phyloP scores from a whole-genome alignment of 768 basidiomycete species.

The Pholiota microspora region DNA sequence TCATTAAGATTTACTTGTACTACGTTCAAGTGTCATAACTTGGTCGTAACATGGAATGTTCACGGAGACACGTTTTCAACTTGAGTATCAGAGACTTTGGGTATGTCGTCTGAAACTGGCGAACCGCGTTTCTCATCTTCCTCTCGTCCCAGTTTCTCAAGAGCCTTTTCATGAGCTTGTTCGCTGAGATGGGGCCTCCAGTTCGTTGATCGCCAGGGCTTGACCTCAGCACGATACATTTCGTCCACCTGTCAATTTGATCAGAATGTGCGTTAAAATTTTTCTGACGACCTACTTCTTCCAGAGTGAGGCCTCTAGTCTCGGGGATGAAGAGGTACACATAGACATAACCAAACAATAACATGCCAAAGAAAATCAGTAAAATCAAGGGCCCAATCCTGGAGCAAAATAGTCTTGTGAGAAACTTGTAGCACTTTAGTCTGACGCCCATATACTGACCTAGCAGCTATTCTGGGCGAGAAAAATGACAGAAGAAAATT shows the following conservation, averaged over 20 bases:
- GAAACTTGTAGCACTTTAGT: background rate
- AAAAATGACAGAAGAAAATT: conserved; percentile 76
- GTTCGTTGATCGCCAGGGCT: conserved; percentile 60
- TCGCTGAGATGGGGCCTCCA: conserved; percentile 57
- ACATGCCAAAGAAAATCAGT: conserved; percentile 75
- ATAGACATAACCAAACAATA: conserved; percentile 66
- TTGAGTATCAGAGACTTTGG: background rate
- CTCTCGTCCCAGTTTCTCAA: conserved; percentile 14
- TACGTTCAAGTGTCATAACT: no score
- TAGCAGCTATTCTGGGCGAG: conserved; percentile 60
- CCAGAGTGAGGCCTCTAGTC: conserved; percentile 74
- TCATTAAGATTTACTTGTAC: background rate
- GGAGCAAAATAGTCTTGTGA: background rate
- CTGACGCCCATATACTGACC: conserved; percentile 29
- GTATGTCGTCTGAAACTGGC: background rate
- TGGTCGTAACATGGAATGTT: background rate
- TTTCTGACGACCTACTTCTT: conserved; percentile 46
- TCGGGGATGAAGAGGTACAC: conserved; percentile 80
- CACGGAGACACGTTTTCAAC: background rate
- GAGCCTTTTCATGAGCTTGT: conserved; percentile 32
- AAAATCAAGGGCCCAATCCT: conserved; percentile 75
- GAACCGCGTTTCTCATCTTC: conserved; percentile 14
- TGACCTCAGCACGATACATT: conserved; percentile 64
- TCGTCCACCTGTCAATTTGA: conserved; percentile 56
- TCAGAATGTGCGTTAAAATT: background rate